Percentiles rank a stretch among this genome's conserved stretches.
Evolutionary conservation across 2,329 filamentous ascomycete species (phyloP).

Genomic region (Rosellinia necatrix): DNA sequence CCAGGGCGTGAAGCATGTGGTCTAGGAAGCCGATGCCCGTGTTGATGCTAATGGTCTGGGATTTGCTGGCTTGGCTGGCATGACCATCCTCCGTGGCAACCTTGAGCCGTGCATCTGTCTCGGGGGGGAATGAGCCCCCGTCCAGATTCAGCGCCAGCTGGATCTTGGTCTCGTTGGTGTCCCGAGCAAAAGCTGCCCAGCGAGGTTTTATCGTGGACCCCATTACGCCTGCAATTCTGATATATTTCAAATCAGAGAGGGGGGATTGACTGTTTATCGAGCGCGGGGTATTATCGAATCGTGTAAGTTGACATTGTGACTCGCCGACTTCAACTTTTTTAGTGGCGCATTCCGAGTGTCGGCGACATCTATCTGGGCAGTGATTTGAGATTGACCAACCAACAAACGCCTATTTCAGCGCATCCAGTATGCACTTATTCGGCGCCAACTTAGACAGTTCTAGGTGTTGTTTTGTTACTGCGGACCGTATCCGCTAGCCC

Average conservation of each 20-base stretch:
- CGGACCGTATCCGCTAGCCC: background rate
- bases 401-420: constrained; percentile 25
- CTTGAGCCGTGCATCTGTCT: constrained; percentile 62
- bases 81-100: constrained; percentile 66
- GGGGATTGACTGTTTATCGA: background rate
- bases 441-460: constrained; percentile 5
- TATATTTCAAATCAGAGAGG: background rate
- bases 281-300: background rate
- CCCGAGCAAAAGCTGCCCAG: constrained; percentile 78
- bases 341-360: constrained; percentile 18
- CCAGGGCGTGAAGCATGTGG: constrained; percentile 96
- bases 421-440: too few species aligned
- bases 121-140: constrained; percentile 75
- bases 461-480: too few species aligned
- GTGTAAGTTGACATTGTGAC: background rate
- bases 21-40: constrained; percentile 97
- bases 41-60: constrained; percentile 84
- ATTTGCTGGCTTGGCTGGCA: constrained; percentile 81
- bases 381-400: constrained; percentile 33
- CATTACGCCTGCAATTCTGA: constrained; percentile 27
- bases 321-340: constrained; percentile 7
- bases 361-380: constrained; percentile 2
- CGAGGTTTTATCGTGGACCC: constrained; percentile 50
- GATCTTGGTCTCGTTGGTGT: constrained; percentile 98
- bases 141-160: constrained; percentile 91